Conservation (phyloP, 2,329 filamentous ascomycete species). For the Colletotrichum tropicale region DNA sequence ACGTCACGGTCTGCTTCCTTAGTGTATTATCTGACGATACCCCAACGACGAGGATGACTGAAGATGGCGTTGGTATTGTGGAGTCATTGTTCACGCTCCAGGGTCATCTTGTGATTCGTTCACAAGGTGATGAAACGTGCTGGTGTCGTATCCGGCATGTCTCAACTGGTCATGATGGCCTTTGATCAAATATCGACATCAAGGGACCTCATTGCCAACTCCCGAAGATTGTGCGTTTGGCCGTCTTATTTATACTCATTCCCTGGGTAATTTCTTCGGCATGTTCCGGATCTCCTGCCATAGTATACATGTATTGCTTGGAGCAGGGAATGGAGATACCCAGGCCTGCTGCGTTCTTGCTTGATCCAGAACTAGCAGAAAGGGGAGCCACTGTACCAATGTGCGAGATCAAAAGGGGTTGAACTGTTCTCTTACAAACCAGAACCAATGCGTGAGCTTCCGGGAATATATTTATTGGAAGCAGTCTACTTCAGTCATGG, state of each 20-base stretch:
- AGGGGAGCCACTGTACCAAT: too few species aligned
- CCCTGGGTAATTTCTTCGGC: neutral
- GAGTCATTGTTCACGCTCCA: neutral
- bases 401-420: too few species aligned
- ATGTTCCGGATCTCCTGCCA: neutral
- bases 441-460: neutral
- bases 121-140: neutral
- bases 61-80: neutral
- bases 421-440: neutral
- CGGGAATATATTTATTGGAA: too few species aligned
- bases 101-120: accelerated
- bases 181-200: neutral
- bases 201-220: too few species aligned
- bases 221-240: neutral
- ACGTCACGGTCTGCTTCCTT: neutral
- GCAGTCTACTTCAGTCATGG: neutral
- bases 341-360: too few species aligned
- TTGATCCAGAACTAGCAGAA: too few species aligned
- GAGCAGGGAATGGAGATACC: too few species aligned
- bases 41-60: neutral
- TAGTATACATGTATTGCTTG: too few species aligned
- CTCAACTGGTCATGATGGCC: neutral
- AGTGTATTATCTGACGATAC: neutral
- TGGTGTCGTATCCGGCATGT: accelerated
- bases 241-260: neutral